Evolutionary conservation across 2,329 filamentous ascomycete species (phyloP), one percentile per base, ranked within the genome.

Genomic region (Falciphora oryzae): DNA sequence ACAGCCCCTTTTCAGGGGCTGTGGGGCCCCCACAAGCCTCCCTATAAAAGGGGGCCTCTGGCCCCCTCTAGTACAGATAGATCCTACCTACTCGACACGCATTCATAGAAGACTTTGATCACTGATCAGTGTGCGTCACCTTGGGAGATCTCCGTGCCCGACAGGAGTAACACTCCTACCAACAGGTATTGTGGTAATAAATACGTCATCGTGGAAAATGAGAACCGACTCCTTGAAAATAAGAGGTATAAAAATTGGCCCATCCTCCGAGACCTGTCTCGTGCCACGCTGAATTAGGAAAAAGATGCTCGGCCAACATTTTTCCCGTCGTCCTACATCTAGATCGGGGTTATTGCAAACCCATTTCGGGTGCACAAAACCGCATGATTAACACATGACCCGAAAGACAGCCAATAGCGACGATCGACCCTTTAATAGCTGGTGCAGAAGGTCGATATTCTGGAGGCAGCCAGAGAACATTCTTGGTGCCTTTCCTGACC

Each of bases 381-480:
- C 44, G 44, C 44, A 58, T 58, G 25, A 58, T 58, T 11, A 58
- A 28, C 14, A 58, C 25, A 58, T n/a, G 25, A 18, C 57, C 57
- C 14, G 57, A 58, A 18, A 11, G 16, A 58, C 57, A 58, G 57
- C 57, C 57, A 28, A 58, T 58, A n/a, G 25, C 25, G 25, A 58
- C 25, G 13, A 18, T 18, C 57, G 14, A 18, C 25, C 57, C 57
- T 22, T 18, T 22, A 27, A 58, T 27, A 28, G 57, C 57, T n/a
- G 25, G 25, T 28, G 14, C 57, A 27, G 25, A 18, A 11, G 57
- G 57, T 28, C 57, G 57, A 27, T 58, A 58, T 28, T 58, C 57
- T 28, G 57, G 57, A 18, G 57, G 57, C 14, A 58, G 25, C 57
- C 57, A 58, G 14, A 58, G 57, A 58, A 58, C 25, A 58, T 58